Percentiles rank a stretch among this genome's conserved stretches.
These are phyloP conservation scores for Biscogniauxia mediterranea DNA, from an alignment of 2,329 filamentous ascomycete genomes.

Conservation along the genomic window DNA sequence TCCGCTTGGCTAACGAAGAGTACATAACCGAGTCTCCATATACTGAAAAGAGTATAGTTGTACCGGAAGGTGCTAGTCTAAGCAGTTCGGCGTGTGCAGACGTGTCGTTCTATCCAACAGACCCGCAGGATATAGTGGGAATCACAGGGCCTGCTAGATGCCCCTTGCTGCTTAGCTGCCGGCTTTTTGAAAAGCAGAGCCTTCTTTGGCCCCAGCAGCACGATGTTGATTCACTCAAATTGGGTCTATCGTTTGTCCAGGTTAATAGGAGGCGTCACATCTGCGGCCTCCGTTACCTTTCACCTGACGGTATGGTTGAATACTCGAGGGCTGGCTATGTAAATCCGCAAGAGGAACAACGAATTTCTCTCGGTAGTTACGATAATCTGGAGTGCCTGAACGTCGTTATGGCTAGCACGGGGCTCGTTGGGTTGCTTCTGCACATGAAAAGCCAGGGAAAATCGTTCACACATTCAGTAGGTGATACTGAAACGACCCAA, in stretches of 20 bases:
- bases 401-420: conserved; percentile 8
- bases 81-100: conserved; percentile 1
- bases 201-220: conserved; percentile 5
- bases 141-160: not conserved
- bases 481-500: conserved; percentile 9
- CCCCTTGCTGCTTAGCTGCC: conserved; percentile 13
- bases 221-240: not conserved
- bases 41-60: not conserved
- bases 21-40: conserved; percentile 6
- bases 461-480: conserved; percentile 4
- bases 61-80: not conserved
- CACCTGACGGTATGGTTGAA: not conserved
- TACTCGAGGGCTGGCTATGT: conserved; percentile 12
- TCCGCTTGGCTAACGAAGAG: conserved; percentile 16
- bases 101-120: not conserved
- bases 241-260: conserved; percentile 17
- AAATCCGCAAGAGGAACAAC: conserved; percentile 7
- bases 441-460: conserved; percentile 5
- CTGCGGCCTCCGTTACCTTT: conserved; percentile 15
- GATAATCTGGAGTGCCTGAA: conserved; percentile 12
- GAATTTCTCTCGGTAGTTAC: conserved; percentile 3
- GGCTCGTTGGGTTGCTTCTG: conserved; percentile 16
- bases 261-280: conserved; percentile 14
- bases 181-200: conserved; percentile 16
- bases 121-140: not conserved